Conservation (phyloP, 306 rosid genomes). For the Glycine soja region DNA sequence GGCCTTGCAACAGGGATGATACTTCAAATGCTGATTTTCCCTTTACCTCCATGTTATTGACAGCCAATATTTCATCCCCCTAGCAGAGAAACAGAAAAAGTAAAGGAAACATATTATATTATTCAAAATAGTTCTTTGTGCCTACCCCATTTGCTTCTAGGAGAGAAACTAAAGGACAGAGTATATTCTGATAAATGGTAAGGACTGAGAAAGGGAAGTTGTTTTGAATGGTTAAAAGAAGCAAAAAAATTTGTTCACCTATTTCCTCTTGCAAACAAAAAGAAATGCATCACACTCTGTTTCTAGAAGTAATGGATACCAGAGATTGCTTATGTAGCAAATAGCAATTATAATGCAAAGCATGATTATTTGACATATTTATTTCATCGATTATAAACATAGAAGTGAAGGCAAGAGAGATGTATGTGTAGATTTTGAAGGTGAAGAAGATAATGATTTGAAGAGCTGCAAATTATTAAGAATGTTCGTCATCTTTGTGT, state of each 20-base stretch:
- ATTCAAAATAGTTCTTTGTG: too few relatives aligned
- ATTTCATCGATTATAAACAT: not conserved
- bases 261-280: constrained; percentile 30
- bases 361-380: constrained; percentile 2
- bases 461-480: not conserved
- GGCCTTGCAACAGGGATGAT: constrained; percentile 87
- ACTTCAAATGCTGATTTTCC: constrained; percentile 96
- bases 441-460: not conserved
- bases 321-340: constrained; percentile 18
- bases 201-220: not conserved
- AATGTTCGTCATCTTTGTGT: not conserved
- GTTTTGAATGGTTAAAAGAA: constrained; percentile 23
- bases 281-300: constrained; percentile 2
- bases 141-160: not conserved
- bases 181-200: not conserved
- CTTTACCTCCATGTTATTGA: constrained; percentile 74
- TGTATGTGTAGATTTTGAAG: not conserved
- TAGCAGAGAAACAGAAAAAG: constrained; percentile 43
- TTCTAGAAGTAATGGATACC: not conserved
- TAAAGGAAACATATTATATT: not conserved
- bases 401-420: not conserved
- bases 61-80: constrained; percentile 96
- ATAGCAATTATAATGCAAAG: not conserved
- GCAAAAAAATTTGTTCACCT: not conserved
- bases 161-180: not conserved